A percentile compares a stretch with the other conserved stretches of the same genome.
Conservation (phyloP, 495 filamentous ascomycete genomes). For the Evernia prunastri region DNA sequence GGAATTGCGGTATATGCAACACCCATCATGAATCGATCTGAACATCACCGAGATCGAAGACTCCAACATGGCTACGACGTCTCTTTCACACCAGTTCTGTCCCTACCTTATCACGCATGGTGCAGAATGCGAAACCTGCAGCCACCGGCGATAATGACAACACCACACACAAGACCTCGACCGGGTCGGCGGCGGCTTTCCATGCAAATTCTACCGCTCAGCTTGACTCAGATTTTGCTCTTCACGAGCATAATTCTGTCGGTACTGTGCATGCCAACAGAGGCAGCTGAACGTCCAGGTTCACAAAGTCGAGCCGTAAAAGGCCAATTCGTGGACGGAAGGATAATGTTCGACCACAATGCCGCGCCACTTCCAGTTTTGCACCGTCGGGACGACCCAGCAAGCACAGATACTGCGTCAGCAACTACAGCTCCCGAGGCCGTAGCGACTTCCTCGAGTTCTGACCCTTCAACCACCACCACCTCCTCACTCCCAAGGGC, state of each 20-base stretch:
- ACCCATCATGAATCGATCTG: conserved; percentile 7
- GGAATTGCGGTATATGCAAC: conserved; percentile 1
- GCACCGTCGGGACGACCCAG: conserved; percentile 5
- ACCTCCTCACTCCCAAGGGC: conserved; percentile 51
- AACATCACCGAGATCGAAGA: background rate
- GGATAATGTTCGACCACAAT: conserved; percentile 11
- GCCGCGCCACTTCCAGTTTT: conserved; percentile 2
- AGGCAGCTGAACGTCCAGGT: conserved; percentile 2
- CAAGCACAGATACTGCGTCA: conserved; percentile 10
- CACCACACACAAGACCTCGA: background rate
- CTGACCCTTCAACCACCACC: conserved; percentile 29
- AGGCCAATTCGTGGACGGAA: conserved; percentile 2
- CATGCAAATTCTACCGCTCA: conserved; percentile 3
- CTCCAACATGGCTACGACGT: background rate
- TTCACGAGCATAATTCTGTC: conserved; percentile 3
- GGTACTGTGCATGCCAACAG: conserved; percentile 11
- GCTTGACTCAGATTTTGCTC: background rate
- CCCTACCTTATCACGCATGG: background rate
- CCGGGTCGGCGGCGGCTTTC: conserved; percentile 13
- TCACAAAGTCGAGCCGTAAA: background rate
- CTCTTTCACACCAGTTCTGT: background rate
- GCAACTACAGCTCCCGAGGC: conserved; percentile 7
- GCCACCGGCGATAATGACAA: conserved; percentile 10
- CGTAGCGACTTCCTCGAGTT: conserved; percentile 21
- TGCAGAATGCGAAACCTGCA: background rate